Percentiles rank a stretch among this genome's conserved stretches.
Conservation (phyloP, 148 eudicot genomes). For the Persicaria maculosa region DNA sequence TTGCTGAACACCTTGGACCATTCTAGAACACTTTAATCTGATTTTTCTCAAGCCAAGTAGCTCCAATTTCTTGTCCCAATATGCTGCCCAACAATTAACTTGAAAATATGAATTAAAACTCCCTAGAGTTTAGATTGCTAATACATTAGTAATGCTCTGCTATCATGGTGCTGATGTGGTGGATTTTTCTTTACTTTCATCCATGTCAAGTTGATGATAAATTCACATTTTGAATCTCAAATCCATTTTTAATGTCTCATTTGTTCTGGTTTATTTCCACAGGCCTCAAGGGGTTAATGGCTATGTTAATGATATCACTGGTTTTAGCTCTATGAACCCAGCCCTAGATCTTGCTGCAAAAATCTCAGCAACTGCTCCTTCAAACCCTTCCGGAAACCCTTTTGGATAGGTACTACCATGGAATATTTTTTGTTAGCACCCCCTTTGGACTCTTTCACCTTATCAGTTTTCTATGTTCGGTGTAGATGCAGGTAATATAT, state of each 20-base stretch:
- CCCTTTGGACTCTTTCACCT: slow-evolving; percentile 2
- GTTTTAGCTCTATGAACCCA: slow-evolving; percentile 32
- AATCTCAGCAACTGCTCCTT: slow-evolving; percentile 33
- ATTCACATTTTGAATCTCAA: slow-evolving; percentile 4
- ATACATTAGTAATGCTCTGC: not conserved
- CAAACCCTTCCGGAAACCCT: slow-evolving; percentile 71
- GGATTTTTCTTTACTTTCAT: not conserved
- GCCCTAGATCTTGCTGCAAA: slow-evolving; percentile 33
- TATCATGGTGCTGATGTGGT: not conserved
- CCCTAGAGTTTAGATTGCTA: too few species aligned
- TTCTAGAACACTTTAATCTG: too few species aligned
- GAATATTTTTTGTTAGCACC: not conserved
- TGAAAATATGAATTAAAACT: too few species aligned
- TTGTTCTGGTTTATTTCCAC: slow-evolving; percentile 17
- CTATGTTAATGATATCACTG: slow-evolving; percentile 28
- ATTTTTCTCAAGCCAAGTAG: too few species aligned
- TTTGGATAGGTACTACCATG: slow-evolving; percentile 41
- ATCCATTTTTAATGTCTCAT: not conserved
- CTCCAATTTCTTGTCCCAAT: too few species aligned
- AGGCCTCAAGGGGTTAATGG: slow-evolving; percentile 49
- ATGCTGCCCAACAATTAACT: too few species aligned
- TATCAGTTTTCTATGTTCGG: not conserved
- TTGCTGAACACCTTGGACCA: too few species aligned
- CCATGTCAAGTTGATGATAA: not conserved
- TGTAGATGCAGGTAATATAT: not conserved